Evolutionary conservation across 257 asterid species (phyloP).

Genomic region (Primulina tabacum): DNA sequence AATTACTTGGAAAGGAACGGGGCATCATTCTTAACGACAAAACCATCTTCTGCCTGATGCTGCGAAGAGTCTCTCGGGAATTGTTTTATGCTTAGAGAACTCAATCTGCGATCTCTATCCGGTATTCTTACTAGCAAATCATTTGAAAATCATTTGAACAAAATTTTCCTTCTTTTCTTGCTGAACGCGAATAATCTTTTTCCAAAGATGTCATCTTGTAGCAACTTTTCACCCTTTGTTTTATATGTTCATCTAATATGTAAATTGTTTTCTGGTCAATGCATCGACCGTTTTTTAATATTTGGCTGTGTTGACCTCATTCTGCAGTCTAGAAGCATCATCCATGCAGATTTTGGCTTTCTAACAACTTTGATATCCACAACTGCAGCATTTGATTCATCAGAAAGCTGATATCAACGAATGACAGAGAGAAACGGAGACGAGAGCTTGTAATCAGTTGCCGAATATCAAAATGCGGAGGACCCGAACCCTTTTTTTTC

Average conservation of each 20-base stretch:
- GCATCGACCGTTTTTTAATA: not conserved
- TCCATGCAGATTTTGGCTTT: not conserved
- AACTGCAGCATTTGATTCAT: not conserved
- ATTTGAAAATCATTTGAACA: not conserved
- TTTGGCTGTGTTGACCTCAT: not conserved
- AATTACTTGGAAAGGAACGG: not conserved
- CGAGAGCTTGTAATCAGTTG: not conserved
- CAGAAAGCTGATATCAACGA: not conserved
- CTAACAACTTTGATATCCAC: not conserved
- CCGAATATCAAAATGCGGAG: not conserved
- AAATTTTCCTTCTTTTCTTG: not conserved
- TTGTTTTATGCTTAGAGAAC: not conserved
- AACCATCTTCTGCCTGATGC: not conserved
- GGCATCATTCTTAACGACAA: not conserved
- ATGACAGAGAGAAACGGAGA: not conserved
- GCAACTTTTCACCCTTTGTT: not conserved
- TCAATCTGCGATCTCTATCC: not conserved
- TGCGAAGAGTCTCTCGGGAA: not conserved
- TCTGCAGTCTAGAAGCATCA: not conserved
- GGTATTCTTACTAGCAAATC: not conserved
- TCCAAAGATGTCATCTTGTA: not conserved
- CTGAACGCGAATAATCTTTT: not conserved
- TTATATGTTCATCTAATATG: not conserved
- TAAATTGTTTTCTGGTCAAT: not conserved
- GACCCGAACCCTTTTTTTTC: not conserved